phyloP scores from a whole-genome alignment of 1,139 yeast species.

The Yamadazyma spencermartinsiae region DNA sequence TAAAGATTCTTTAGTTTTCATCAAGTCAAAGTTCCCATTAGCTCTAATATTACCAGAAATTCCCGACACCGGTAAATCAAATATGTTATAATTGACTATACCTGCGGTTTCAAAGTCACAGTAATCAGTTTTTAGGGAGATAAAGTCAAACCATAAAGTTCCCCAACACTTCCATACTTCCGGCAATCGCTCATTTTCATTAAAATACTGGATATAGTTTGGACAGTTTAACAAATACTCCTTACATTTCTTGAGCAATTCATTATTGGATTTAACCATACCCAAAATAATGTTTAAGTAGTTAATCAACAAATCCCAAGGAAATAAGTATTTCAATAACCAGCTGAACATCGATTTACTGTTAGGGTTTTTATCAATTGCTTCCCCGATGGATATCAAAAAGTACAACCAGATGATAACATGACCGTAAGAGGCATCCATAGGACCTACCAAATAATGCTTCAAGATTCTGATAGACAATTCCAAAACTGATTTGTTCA shows the following conservation, averaged over 20 bases:
- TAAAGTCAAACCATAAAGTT: constrained; percentile 71
- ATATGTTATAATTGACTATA: constrained; percentile 50
- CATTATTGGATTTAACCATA: constrained; percentile 29
- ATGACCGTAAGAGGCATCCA: constrained; percentile 69
- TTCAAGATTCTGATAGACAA: constrained; percentile 63
- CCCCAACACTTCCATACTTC: constrained; percentile 90
- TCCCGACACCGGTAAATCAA: constrained; percentile 70
- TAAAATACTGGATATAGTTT: constrained; percentile 41
- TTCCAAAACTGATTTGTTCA: constrained; percentile 66
- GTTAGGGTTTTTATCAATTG: constrained; percentile 48
- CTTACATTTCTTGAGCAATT: constrained; percentile 26
- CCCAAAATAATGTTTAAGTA: constrained; percentile 57
- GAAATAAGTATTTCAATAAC: constrained; percentile 56
- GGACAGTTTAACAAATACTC: constrained; percentile 33
- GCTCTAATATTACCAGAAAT: constrained; percentile 33
- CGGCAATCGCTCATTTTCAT: constrained; percentile 60
- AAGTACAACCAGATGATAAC: constrained; percentile 72
- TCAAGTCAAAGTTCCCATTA: constrained; percentile 16
- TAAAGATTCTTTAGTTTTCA: constrained; percentile 10
- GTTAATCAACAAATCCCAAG: constrained; percentile 64
- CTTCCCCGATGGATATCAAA: constrained; percentile 60
- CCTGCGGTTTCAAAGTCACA: constrained; percentile 57
- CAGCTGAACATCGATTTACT: constrained; percentile 52
- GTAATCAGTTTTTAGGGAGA: constrained; percentile 51
- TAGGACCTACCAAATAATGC: constrained; percentile 68